Percentiles rank a stretch among this genome's conserved stretches.
phyloP scores from a whole-genome alignment of 257 asterid genomes.

The Scutellaria minor region DNA sequence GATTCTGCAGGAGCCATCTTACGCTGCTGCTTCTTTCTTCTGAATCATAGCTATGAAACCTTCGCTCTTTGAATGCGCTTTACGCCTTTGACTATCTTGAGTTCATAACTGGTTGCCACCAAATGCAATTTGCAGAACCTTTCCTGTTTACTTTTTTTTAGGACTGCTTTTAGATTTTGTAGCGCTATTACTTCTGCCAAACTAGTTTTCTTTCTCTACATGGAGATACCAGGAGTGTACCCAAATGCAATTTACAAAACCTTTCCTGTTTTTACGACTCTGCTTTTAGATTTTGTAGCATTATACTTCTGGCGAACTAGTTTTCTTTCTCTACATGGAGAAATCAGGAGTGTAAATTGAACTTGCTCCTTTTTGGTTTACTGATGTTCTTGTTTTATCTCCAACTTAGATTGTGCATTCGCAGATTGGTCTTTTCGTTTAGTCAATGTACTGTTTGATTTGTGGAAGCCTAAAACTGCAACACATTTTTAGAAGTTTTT shows the following conservation, averaged over 20 bases:
- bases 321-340: neutral
- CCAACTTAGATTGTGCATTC: neutral
- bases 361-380: neutral
- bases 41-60: too few species aligned
- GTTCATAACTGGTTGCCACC: neutral
- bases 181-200: neutral
- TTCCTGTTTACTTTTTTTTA: neutral
- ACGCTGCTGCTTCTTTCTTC: too few species aligned
- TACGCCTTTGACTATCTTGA: too few species aligned
- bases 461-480: constrained; percentile 9
- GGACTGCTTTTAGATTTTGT: constrained; percentile 7
- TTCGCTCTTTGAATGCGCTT: too few species aligned
- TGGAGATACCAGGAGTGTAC: neutral
- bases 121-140: neutral
- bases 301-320: neutral
- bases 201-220: neutral
- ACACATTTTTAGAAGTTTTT: neutral
- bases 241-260: neutral
- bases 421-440: constrained; percentile 22
- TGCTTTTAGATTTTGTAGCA: constrained; percentile 9
- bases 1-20: too few species aligned
- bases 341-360: neutral
- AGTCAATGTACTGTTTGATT: neutral
- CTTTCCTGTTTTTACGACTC: neutral
- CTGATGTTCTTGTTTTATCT: neutral